Conservation (phyloP, 345 rosid species). For the Corchorus olitorius region DNA sequence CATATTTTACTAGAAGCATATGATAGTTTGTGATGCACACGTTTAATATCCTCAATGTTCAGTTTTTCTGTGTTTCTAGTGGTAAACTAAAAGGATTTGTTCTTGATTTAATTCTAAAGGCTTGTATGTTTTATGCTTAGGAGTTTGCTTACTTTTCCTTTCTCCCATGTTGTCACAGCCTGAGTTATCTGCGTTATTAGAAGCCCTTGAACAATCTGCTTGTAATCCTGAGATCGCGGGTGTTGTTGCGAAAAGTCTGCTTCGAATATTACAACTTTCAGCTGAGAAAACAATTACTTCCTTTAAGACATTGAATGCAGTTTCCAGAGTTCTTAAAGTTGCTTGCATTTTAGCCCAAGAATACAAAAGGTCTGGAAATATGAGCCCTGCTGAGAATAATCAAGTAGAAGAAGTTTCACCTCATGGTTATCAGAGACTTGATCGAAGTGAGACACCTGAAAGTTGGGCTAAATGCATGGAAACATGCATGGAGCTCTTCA, state of each 20-base stretch:
- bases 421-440: slow-evolving; percentile 34
- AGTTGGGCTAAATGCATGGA: slow-evolving; percentile 65
- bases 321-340: slow-evolving; percentile 76
- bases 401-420: slow-evolving; percentile 30
- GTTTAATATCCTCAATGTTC: neutral
- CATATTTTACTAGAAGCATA: neutral
- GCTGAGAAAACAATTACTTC: slow-evolving; percentile 67
- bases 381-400: slow-evolving; percentile 31
- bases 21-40: neutral
- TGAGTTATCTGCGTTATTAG: slow-evolving; percentile 71
- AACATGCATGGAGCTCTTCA: slow-evolving; percentile 59
- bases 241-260: slow-evolving; percentile 68
- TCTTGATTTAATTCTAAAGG: slow-evolving; percentile 6
- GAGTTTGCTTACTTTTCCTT: slow-evolving; percentile 5
- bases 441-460: slow-evolving; percentile 36
- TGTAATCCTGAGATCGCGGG: slow-evolving; percentile 64
- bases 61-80: neutral
- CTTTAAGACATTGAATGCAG: slow-evolving; percentile 66
- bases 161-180: slow-evolving; percentile 58
- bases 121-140: slow-evolving; percentile 12
- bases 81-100: neutral
- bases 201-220: slow-evolving; percentile 85
- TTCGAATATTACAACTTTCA: slow-evolving; percentile 64
- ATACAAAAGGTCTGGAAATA: slow-evolving; percentile 42
- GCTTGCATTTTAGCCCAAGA: slow-evolving; percentile 75